Evolutionary conservation across 345 rosid genomes (phyloP).

Genomic region (Eucalyptus regnans): DNA sequence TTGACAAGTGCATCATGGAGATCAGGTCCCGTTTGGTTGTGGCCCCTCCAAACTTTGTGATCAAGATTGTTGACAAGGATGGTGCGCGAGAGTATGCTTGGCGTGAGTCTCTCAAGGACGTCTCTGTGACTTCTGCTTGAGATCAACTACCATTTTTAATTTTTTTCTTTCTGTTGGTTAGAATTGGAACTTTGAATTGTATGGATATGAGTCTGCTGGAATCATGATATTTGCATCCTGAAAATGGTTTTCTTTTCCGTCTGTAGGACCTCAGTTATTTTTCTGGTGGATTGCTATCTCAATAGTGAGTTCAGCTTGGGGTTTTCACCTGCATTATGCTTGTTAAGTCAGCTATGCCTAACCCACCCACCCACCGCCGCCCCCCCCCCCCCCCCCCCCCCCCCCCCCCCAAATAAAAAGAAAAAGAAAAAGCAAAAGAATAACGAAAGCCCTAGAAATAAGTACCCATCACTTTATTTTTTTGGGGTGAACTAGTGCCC

Average conservation of each 20-base stretch:
- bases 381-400: no score
- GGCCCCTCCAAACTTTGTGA: constrained; percentile 91
- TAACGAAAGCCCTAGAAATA: not conserved
- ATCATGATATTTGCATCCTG: not conserved
- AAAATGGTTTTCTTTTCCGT: not conserved
- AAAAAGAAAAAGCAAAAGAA: no score
- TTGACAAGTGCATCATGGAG: constrained; percentile 84
- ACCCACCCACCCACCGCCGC: accelerated
- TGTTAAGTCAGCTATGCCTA: not conserved
- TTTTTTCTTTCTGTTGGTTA: not conserved
- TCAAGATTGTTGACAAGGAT: constrained; percentile 88
- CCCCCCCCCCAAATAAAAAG: no score
- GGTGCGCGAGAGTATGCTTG: constrained; percentile 81
- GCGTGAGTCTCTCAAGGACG: constrained; percentile 73
- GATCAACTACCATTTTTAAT: not conserved
- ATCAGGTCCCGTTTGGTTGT: constrained; percentile 81
- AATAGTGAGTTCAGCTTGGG: not conserved
- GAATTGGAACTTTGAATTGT: not conserved
- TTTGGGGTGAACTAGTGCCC: not conserved
- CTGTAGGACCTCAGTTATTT: not conserved
- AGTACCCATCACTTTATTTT: not conserved
- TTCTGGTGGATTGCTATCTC: not conserved
- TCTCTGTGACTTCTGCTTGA: constrained; percentile 11
- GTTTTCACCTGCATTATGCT: not conserved
- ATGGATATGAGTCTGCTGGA: not conserved